phyloP scores from a whole-genome alignment of 2,329 filamentous ascomycete species.

The Geosmithia flava region DNA sequence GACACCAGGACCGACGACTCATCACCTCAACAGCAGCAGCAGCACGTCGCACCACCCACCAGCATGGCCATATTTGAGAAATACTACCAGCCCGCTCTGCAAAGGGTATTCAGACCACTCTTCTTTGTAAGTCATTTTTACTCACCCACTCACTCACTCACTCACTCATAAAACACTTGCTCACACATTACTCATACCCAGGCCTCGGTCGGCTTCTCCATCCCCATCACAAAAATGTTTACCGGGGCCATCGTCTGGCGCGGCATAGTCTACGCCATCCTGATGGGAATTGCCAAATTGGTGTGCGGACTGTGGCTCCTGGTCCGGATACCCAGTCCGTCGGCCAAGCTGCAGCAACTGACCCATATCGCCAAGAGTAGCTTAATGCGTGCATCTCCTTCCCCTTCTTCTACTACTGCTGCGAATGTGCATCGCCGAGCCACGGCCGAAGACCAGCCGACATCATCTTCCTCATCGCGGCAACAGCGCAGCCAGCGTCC shows the following conservation, averaged over 20 bases:
- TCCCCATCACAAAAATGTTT: conserved; percentile 64
- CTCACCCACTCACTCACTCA: fast-evolving
- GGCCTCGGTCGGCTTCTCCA: conserved; percentile 62
- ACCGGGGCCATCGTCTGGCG: conserved; percentile 52
- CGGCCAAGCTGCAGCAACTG: neutral
- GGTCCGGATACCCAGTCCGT: conserved; percentile 13
- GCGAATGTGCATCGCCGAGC: too few species aligned
- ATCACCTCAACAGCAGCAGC: too few species aligned
- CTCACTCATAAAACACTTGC: neutral
- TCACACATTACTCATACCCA: conserved; percentile 6
- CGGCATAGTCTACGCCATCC: conserved; percentile 55
- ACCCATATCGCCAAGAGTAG: neutral
- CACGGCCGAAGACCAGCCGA: too few species aligned
- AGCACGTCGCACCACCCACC: neutral
- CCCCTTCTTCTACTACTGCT: too few species aligned
- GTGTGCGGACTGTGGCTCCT: conserved; percentile 45
- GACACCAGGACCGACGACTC: neutral
- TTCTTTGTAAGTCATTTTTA: conserved; percentile 48
- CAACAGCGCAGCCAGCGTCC: too few species aligned
- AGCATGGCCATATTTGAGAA: conserved; percentile 17
- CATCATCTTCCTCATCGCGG: too few species aligned
- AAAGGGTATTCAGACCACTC: conserved; percentile 51
- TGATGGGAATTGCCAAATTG: conserved; percentile 57
- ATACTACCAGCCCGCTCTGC: conserved; percentile 24
- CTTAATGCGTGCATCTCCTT: neutral